Conservation (phyloP, 345 rosid species). For the Excoecaria agallocha region DNA sequence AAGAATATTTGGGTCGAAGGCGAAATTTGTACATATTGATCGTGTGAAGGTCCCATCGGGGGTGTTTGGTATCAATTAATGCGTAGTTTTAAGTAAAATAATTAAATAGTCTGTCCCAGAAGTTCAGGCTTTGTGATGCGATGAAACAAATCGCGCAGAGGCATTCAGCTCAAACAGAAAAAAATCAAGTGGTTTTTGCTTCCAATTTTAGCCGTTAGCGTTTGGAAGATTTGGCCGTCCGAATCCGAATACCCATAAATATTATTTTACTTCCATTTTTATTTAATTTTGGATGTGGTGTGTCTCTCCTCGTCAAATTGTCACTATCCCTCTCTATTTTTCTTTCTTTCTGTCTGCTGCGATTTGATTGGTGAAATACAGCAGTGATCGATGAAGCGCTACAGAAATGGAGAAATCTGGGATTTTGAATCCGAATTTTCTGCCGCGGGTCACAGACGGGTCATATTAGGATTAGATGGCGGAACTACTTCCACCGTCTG, state of each 20-base stretch:
- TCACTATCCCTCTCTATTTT: background rate
- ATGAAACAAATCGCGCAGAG: too few species aligned
- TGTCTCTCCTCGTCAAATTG: background rate
- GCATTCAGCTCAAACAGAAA: too few species aligned
- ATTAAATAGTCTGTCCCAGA: too few species aligned
- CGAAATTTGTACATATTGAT: too few species aligned
- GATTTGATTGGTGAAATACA: slow-evolving; percentile 5
- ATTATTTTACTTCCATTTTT: background rate
- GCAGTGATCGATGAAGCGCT: slow-evolving; percentile 41
- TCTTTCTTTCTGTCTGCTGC: too few species aligned
- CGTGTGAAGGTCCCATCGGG: too few species aligned
- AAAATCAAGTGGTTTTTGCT: too few species aligned
- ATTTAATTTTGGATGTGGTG: background rate
- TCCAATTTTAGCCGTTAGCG: background rate
- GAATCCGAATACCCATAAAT: background rate
- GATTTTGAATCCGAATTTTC: slow-evolving; percentile 50
- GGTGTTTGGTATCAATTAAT: too few species aligned
- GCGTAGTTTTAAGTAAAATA: too few species aligned
- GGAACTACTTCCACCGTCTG: slow-evolving; percentile 78
- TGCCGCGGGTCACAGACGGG: slow-evolving; percentile 19
- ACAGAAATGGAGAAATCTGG: slow-evolving; percentile 65
- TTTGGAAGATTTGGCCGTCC: slow-evolving; percentile 3
- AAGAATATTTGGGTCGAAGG: too few species aligned
- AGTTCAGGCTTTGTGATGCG: too few species aligned
- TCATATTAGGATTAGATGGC: slow-evolving; percentile 67